Evolutionary conservation across 345 rosid genomes (phyloP).

Genomic region (Brassica incana): DNA sequence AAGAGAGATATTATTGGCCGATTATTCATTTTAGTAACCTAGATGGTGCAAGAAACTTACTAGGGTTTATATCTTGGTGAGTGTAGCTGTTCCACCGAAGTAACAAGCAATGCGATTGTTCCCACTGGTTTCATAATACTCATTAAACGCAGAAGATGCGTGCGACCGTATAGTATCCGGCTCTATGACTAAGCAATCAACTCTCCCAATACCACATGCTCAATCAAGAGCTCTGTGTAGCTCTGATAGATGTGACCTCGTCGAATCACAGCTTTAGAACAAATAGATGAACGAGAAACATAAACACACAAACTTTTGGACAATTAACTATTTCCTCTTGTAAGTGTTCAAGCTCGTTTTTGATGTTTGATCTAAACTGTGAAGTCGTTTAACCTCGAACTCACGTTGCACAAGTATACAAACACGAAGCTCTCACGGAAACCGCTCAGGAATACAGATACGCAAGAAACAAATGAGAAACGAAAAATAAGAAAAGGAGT

Average conservation of each 20-base stretch:
- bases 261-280: too few species aligned
- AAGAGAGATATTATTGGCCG: neutral
- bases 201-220: constrained; percentile 91
- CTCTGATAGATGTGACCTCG: constrained; percentile 47
- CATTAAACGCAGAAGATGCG: constrained; percentile 89
- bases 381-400: too few species aligned
- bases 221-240: constrained; percentile 87
- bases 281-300: constrained; percentile 52
- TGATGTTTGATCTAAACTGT: too few species aligned
- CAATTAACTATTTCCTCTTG: too few species aligned
- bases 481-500: too few species aligned
- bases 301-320: too few species aligned
- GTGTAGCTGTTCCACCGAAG: constrained; percentile 75
- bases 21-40: neutral
- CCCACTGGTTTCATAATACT: constrained; percentile 71
- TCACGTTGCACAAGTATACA: too few species aligned
- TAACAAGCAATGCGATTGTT: constrained; percentile 83
- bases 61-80: constrained; percentile 56
- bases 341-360: too few species aligned
- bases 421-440: too few species aligned
- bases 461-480: too few species aligned
- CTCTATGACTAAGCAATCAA: constrained; percentile 64
- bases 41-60: constrained; percentile 45
- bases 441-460: too few species aligned
- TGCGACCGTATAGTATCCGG: constrained; percentile 78